phyloP scores from a whole-genome alignment of 352 stramenopile genomes.

The Phytopythium vexans region DNA sequence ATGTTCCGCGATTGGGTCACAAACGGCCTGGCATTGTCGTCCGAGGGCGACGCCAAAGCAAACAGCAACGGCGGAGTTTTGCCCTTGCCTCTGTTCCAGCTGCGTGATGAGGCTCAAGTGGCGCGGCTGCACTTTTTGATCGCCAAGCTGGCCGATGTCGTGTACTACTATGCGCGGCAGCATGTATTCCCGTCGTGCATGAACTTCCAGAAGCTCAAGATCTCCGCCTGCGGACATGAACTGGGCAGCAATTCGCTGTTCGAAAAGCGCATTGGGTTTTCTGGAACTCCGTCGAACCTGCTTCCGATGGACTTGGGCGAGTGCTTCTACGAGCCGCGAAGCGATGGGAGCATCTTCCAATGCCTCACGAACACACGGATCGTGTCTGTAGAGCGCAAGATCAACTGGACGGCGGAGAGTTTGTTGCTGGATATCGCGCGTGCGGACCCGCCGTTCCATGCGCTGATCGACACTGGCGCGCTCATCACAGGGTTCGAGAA shows the following conservation, averaged over 20 bases:
- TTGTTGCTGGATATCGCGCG: conserved; percentile 79
- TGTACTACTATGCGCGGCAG: conserved; percentile 98
- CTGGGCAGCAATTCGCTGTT: conserved; percentile 98
- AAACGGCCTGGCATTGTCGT: conserved; percentile 33
- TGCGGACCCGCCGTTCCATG: conserved; percentile 71
- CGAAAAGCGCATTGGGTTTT: conserved; percentile 97
- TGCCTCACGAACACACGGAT: conserved; percentile 94
- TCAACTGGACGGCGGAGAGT: conserved; percentile 75
- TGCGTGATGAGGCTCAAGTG: conserved; percentile 96
- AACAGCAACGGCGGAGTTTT: conserved; percentile 55
- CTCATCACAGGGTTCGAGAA: conserved; percentile 91
- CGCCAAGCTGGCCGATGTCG: conserved; percentile 89
- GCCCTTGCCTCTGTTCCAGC: conserved; percentile 96
- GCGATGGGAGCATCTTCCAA: conserved; percentile 98
- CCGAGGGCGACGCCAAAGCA: conserved; percentile 14
- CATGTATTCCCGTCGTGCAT: conserved; percentile 99
- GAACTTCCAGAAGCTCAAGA: conserved; percentile 98
- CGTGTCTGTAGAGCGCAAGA: conserved; percentile 78
- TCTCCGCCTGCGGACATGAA: conserved; percentile 98
- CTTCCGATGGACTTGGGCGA: conserved; percentile 98
- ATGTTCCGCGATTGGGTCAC: conserved; percentile 81
- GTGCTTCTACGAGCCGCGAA: conserved; percentile 98
- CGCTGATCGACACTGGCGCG: conserved; percentile 90
- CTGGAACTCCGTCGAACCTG: conserved; percentile 98
- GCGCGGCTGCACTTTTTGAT: conserved; percentile 93